Evolutionary conservation across 306 rosid species (phyloP).

Genomic region (Fagus crenata): DNA sequence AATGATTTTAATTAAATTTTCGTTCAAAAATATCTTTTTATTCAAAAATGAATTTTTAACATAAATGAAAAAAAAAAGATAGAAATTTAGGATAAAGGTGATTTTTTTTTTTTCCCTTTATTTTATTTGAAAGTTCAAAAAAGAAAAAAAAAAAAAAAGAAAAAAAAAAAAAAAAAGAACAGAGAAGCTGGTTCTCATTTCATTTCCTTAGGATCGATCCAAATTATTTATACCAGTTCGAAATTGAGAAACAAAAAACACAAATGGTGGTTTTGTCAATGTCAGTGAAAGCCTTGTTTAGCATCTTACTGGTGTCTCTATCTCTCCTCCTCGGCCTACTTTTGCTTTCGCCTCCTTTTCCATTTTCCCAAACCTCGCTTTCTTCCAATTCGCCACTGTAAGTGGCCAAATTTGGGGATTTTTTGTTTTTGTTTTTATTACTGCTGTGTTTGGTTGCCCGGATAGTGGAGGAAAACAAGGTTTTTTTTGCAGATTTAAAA

Average conservation of each 20-base stretch:
- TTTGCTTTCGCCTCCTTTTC: constrained; percentile 49
- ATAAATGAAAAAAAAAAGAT: too few species aligned
- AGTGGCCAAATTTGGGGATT: constrained; percentile 1
- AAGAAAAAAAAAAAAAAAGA: too few species aligned
- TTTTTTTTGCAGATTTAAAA: neutral
- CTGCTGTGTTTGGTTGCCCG: neutral
- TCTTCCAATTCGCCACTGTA: constrained; percentile 42
- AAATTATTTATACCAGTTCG: too few species aligned
- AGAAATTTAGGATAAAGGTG: too few species aligned
- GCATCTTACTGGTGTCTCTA: constrained; percentile 44
- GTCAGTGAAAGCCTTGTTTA: constrained; percentile 63
- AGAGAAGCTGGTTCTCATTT: neutral
- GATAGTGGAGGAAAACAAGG: neutral
- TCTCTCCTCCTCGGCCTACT: constrained; percentile 43
- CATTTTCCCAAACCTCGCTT: constrained; percentile 34
- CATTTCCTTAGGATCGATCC: neutral
- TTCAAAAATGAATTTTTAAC: too few species aligned
- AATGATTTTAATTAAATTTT: too few species aligned
- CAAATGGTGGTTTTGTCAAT: constrained; percentile 52
- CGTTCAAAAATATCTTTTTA: too few species aligned
- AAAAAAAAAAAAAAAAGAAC: too few species aligned
- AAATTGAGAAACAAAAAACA: neutral
- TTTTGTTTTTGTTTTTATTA: neutral
- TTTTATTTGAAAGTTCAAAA: too few species aligned
- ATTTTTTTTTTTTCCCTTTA: too few species aligned